Base-by-base conservation (phyloP, 2,329 filamentous ascomycete genomes). In the Pseudogymnoascus sp. region DNA sequence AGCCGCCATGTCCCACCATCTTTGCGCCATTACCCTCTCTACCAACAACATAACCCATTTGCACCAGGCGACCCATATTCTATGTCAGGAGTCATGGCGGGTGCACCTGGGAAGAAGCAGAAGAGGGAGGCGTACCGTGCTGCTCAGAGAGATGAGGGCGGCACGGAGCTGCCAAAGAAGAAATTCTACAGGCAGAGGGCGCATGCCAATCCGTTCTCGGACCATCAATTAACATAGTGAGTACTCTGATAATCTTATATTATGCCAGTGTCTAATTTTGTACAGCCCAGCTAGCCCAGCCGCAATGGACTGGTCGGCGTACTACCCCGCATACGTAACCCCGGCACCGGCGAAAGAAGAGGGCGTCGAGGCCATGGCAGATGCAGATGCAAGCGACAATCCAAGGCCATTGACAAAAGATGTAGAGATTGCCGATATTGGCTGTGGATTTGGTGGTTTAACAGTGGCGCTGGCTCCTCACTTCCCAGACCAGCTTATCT, bases 141-240 rank as follows among this genome's bases (percentile, higher is more conserved):
- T 61, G 75, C 78, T 60, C 79, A 80, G 59, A 75, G 76, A 37
- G 77, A 82, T 64, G 78, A 82, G 70, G 78, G 75, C 21, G 64
- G 63, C 7, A 66, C 64, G 15, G 68, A 71, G 69, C 77, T 97
- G 69, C 94, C 94, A 8, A 88, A 90, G 76, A 99, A 99, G 81
- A 93, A 89, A 78, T 96, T 94, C 77, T 99, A 96, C 74, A 85
- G 94, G 61, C 94, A 99, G 76, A 84, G 94, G 74, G 94, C 94
- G 37, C 94, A 99, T 77, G 94, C 94, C 65, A 99, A 99, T 77
- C 92, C 93, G 5, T 99, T 99, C 77, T 97, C 93, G 2, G 94
- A 99, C 71, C 94, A 99, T 78, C 79, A 84, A 62, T 79, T 99
- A 72, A 81, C 82, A 70, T 99, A 99, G 94, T 96, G 83, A 70